A percentile compares a stretch with the other conserved stretches of the same genome.
phyloP scores from a whole-genome alignment of 1,139 yeast genomes.

The Candida sanyaensis region DNA sequence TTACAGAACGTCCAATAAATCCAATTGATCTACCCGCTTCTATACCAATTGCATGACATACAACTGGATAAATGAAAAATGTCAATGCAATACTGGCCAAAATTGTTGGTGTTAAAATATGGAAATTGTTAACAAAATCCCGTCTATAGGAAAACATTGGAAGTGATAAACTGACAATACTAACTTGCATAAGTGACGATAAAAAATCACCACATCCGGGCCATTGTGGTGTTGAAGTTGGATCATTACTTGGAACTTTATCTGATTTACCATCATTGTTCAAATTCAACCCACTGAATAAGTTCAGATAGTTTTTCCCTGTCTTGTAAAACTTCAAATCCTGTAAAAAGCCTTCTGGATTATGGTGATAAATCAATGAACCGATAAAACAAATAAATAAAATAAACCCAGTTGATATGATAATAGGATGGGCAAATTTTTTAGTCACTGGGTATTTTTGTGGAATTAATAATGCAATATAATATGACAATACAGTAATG shows the following conservation, averaged over 20 bases:
- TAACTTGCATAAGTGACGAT: conserved; percentile 69
- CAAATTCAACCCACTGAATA: conserved; percentile 47
- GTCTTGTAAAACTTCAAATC: conserved; percentile 63
- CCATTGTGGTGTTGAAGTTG: conserved; percentile 46
- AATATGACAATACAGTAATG: conserved; percentile 58
- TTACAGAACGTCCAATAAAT: conserved; percentile 79
- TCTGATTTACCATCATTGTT: conserved; percentile 29
- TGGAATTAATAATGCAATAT: conserved; percentile 52
- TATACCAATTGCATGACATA: conserved; percentile 67
- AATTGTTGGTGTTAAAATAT: conserved; percentile 61
- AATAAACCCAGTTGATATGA: conserved; percentile 63
- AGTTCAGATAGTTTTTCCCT: conserved; percentile 62
- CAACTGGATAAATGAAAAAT: conserved; percentile 68
- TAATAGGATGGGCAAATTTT: conserved; percentile 68
- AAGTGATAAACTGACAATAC: conserved; percentile 72
- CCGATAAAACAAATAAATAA: conserved; percentile 64
- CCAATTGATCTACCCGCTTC: conserved; percentile 64
- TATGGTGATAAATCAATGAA: conserved; percentile 49
- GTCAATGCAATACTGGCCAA: conserved; percentile 57
- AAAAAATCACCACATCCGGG: conserved; percentile 86
- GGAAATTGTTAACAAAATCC: conserved; percentile 61
- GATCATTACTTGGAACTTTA: conserved; percentile 18
- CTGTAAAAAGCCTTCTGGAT: conserved; percentile 47
- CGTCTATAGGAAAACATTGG: conserved; percentile 77
- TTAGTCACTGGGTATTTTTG: conserved; percentile 46